Base-by-base conservation (phyloP, 2,329 filamentous ascomycete species). In the Paracoccidioides lutzii region DNA sequence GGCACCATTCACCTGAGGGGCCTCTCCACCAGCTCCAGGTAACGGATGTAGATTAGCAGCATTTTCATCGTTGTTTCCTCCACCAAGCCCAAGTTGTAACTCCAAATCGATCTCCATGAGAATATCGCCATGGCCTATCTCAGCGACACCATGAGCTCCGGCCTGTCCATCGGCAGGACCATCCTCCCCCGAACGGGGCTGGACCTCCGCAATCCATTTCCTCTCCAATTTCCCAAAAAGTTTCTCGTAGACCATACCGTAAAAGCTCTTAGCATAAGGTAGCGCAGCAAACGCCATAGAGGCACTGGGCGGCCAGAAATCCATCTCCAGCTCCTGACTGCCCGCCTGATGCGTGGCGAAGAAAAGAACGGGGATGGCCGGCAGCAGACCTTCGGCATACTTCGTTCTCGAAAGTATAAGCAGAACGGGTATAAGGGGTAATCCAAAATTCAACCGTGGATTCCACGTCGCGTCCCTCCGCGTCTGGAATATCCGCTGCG, bases 401-500 rank as follows among this genome's bases (percentile, higher is more conserved):
- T 75, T 77, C 32, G 84, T 82, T 38, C 86, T 76, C 22, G 84
- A 84, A n/a, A 85, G 75, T 9, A 89, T 75, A 7, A 90, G 75
- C 1, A 81, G 76, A 9, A 85, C 75, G 0, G 82, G 84, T 57
- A 90, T 85, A 5, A 87, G 72, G 1, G 84, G 82, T 3, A 88
- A 68, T 1, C 83, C 83, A 33, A 85, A 62, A 57, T 79, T 77
- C 44, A 83, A 64, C 30, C 78, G 71, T 67, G 78, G 78, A 62
- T 68, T 67, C 71, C 69, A 74, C 22, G 68, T 62, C 49, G 61
- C 54, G 5, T 69, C 65, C 10, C 67, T 66, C 37, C 64, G 62
- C 57, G 67, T 61, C 60, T 73, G 63, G 5, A 85, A 70, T 41
- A 86, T 80, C 22, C 72, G 70, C 22, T 72, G 68, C 3, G 80